phyloP scores from a whole-genome alignment of 768 basidiomycete species.

The Fistulinella prunicolor region DNA sequence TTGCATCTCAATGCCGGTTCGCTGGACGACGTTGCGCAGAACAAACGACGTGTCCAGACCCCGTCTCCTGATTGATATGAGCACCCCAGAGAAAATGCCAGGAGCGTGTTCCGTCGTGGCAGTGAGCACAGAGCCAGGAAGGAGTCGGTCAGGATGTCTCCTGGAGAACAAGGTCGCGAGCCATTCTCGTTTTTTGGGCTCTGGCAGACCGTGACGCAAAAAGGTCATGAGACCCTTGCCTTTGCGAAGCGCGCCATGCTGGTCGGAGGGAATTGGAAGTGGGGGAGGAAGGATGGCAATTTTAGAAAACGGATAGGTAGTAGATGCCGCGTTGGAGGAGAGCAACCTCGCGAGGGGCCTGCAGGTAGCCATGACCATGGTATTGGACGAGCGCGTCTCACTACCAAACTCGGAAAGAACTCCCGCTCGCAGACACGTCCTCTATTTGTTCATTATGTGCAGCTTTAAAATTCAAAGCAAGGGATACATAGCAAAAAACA shows the following conservation, averaged over 20 bases:
- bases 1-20: slow-evolving; percentile 92
- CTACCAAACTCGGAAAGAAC: slow-evolving; percentile 17
- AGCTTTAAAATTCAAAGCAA: slow-evolving; percentile 28
- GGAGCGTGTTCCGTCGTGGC: slow-evolving; percentile 77
- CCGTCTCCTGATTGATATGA: slow-evolving; percentile 77
- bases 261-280: slow-evolving; percentile 35
- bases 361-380: slow-evolving; percentile 11
- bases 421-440: too few species aligned
- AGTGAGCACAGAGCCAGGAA: slow-evolving; percentile 83
- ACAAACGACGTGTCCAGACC: slow-evolving; percentile 88
- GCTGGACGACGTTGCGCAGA: slow-evolving; percentile 85
- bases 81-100: slow-evolving; percentile 83
- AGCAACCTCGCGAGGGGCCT: slow-evolving; percentile 19
- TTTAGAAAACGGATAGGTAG: slow-evolving; percentile 70
- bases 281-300: slow-evolving; percentile 53
- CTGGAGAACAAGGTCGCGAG: slow-evolving; percentile 70
- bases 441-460: slow-evolving; percentile 31
- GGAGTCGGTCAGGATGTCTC: slow-evolving; percentile 62
- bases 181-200: slow-evolving; percentile 66
- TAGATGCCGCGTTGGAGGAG: slow-evolving; percentile 19
- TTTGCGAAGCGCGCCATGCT: slow-evolving; percentile 46
- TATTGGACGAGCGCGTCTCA: neutral
- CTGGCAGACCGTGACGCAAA: slow-evolving; percentile 60
- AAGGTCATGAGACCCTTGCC: slow-evolving; percentile 82
- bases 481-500: slow-evolving; percentile 24